Evolutionary conservation across 2,329 filamentous ascomycete species (phyloP).

Genomic region (Stachybotrys chlorohalonatus): DNA sequence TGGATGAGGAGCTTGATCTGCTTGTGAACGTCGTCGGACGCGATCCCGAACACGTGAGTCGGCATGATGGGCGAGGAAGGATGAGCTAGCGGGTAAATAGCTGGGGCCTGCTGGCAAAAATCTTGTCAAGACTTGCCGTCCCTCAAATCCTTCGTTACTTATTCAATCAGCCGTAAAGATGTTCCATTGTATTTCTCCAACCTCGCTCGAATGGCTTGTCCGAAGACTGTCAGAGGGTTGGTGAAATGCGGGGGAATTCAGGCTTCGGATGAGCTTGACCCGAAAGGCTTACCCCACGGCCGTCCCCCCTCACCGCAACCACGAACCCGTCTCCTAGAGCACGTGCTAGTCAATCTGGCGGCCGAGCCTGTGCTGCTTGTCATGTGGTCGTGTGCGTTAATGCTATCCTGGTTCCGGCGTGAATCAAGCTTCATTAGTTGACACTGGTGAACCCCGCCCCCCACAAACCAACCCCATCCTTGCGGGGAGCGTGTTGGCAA

Average conservation of each 20-base stretch:
- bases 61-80: slow-evolving; percentile 12
- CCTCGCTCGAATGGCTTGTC: neutral
- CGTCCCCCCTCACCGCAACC: neutral
- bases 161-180: neutral
- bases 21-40: slow-evolving; percentile 36
- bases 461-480: neutral
- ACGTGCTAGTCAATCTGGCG: too few species aligned
- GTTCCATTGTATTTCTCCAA: neutral
- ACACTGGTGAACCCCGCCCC: neutral
- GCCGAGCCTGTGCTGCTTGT: too few species aligned
- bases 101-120: too few species aligned
- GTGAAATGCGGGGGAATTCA: neutral
- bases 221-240: neutral
- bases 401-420: too few species aligned
- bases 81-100: neutral
- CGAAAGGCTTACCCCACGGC: neutral
- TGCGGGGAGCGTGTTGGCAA: neutral
- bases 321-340: too few species aligned
- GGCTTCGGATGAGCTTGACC: neutral
- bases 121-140: too few species aligned
- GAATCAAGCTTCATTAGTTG: neutral
- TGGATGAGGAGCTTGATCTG: slow-evolving; percentile 59
- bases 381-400: too few species aligned
- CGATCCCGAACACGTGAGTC: slow-evolving; percentile 32
- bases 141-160: too few species aligned